These are phyloP conservation scores for Sisymbrium altissimum DNA, from an alignment of 345 rosid species.

Conservation along the genomic window DNA sequence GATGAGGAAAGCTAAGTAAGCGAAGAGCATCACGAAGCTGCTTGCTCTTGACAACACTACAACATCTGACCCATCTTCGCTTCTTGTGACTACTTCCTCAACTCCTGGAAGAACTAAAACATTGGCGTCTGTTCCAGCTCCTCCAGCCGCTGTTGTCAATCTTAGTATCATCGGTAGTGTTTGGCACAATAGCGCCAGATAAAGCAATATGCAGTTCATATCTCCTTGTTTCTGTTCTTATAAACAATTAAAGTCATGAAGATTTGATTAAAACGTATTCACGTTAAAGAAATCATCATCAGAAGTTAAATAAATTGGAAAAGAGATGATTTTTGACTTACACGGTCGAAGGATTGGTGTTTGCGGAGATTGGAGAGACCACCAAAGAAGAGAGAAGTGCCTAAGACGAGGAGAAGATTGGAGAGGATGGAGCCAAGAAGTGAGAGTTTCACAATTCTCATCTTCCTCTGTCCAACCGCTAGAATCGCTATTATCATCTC, in stretches of 20 bases:
- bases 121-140: not conserved
- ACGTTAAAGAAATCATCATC: not conserved
- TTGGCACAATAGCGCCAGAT: constrained; percentile 79
- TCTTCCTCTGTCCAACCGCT: constrained; percentile 68
- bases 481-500: constrained; percentile 89
- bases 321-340: constrained; percentile 28
- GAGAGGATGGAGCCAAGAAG: constrained; percentile 88
- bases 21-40: constrained; percentile 77
- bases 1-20: constrained; percentile 70
- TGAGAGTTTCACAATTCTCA: constrained; percentile 71
- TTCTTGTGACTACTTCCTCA: not conserved
- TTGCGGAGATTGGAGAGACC: constrained; percentile 73
- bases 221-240: constrained; percentile 75
- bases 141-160: constrained; percentile 30
- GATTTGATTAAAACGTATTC: not conserved
- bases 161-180: constrained; percentile 63
- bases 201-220: constrained; percentile 66
- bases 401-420: constrained; percentile 87
- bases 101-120: not conserved
- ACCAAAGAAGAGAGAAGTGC: constrained; percentile 77
- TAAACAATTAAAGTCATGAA: not conserved
- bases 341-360: constrained; percentile 77
- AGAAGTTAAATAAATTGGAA: not conserved
- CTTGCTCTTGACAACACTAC: constrained; percentile 75
- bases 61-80: constrained; percentile 23